Conservation (phyloP, 148 eudicot genomes). For the Rhododendron mucronatum region DNA sequence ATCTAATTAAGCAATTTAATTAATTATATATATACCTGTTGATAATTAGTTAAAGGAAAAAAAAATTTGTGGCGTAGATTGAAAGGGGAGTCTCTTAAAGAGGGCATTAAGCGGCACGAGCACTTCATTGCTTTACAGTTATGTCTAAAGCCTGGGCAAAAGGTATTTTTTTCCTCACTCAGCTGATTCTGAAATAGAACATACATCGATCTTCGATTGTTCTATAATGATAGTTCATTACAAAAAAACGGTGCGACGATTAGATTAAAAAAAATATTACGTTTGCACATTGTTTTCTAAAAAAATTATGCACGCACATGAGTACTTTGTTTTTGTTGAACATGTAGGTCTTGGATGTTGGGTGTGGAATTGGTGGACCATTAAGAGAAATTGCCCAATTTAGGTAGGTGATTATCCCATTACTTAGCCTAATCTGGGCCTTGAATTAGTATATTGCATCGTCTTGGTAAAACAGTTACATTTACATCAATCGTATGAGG, state of each 20-base stretch:
- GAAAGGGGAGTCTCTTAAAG: conserved; percentile 90
- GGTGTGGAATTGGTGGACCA: conserved; percentile 3
- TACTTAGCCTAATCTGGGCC: no score
- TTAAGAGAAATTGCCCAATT: background rate
- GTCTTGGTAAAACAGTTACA: no score
- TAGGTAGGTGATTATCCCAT: background rate
- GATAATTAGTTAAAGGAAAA: background rate
- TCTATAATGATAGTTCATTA: no score
- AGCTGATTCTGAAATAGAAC: background rate
- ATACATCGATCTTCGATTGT: no score
- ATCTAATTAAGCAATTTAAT: no score
- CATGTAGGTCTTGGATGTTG: background rate
- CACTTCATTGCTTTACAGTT: conserved; percentile 94
- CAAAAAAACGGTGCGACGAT: no score
- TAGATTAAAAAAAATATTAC: no score
- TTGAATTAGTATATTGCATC: no score
- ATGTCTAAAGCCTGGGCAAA: conserved; percentile 74
- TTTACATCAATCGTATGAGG: no score
- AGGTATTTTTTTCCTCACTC: conserved; percentile 35
- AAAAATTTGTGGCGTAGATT: conserved; percentile 35
- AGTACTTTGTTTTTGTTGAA: no score
- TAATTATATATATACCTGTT: background rate
- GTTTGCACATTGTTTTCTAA: no score
- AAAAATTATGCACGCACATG: no score
- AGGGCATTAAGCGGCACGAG: conserved; percentile 92